A percentile compares a stretch with the other conserved stretches of the same genome.
These are phyloP conservation scores for Wickerhamiella shivajii DNA, from an alignment of 805 yeast species.

Conservation along the genomic window DNA sequence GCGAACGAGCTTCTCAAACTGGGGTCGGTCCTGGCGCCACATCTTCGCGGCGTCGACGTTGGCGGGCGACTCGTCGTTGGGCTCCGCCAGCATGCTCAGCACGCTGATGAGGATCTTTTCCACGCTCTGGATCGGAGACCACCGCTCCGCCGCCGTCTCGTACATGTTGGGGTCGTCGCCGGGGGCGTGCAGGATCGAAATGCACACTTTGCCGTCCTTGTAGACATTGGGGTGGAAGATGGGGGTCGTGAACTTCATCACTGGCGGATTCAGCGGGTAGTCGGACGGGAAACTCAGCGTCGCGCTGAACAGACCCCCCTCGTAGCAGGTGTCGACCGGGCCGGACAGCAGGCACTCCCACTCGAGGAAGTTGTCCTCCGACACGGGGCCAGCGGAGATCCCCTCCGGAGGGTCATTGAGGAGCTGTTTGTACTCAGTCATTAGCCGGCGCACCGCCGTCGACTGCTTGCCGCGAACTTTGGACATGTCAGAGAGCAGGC, in stretches of 20 bases:
- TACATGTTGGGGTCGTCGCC: conserved; percentile 96
- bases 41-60: conserved; percentile 67
- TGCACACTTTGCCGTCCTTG: conserved; percentile 90
- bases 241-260: conserved; percentile 60
- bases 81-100: conserved; percentile 88
- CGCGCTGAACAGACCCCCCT: conserved; percentile 79
- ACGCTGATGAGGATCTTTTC: conserved; percentile 89
- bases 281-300: conserved; percentile 56
- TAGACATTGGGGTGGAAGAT: conserved; percentile 87
- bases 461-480: conserved; percentile 9
- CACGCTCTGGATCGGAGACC: conserved; percentile 98
- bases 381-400: conserved; percentile 79
- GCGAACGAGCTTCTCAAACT: conserved; percentile 51
- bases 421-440: conserved; percentile 81
- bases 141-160: conserved; percentile 88
- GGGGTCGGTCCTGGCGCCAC: conserved; percentile 74
- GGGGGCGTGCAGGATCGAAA: conserved; percentile 86
- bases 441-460: conserved; percentile 75
- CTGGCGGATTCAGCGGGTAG: conserved; percentile 74
- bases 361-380: conserved; percentile 54
- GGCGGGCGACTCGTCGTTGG: conserved; percentile 93
- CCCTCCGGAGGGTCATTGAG: conserved; percentile 87
- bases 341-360: conserved; percentile 84
- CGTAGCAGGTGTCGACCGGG: conserved; percentile 72
- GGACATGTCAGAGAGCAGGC: not conserved